These are phyloP conservation scores for Scedosporium aurantiacum DNA, from an alignment of 2,329 filamentous ascomycete species.

Conservation along the genomic window DNA sequence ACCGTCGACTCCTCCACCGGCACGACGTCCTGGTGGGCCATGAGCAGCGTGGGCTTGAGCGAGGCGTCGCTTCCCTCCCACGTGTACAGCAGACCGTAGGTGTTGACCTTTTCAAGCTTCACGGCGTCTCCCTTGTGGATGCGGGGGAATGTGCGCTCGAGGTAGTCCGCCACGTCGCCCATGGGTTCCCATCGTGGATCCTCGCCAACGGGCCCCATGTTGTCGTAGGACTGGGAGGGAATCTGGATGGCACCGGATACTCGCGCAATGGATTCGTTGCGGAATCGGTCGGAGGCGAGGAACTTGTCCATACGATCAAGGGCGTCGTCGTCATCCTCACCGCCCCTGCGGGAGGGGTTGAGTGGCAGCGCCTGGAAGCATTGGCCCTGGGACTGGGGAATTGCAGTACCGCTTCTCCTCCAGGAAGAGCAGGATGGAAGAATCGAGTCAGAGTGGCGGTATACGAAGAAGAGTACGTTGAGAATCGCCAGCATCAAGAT, in stretches of 20 bases:
- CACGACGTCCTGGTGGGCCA: constrained; percentile 56
- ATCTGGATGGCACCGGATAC: constrained; percentile 38
- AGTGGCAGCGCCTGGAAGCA: constrained; percentile 24
- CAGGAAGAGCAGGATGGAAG: not conserved
- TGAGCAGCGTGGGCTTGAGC: constrained; percentile 45
- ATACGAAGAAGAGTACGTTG: not conserved
- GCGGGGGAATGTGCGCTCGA: constrained; percentile 39
- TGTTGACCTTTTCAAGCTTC: constrained; percentile 44
- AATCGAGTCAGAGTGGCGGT: not conserved
- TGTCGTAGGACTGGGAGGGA: constrained; percentile 43
- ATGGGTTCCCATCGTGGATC: constrained; percentile 51
- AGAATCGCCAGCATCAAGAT: not conserved
- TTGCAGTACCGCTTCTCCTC: not conserved
- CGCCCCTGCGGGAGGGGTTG: constrained; percentile 15
- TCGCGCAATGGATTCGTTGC: constrained; percentile 20
- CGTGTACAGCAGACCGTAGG: constrained; percentile 46
- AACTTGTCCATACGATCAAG: constrained; percentile 21
- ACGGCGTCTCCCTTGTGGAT: constrained; percentile 35
- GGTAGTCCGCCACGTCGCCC: constrained; percentile 37
- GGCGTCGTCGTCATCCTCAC: constrained; percentile 6
- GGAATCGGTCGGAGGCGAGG: constrained; percentile 20
- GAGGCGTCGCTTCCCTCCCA: constrained; percentile 38
- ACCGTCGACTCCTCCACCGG: constrained; percentile 40
- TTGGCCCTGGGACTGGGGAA: not conserved
- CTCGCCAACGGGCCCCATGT: constrained; percentile 39